Evolutionary conservation across 192 early-diverging fungal species (phyloP).

Genomic region (Backusella australiensis): DNA sequence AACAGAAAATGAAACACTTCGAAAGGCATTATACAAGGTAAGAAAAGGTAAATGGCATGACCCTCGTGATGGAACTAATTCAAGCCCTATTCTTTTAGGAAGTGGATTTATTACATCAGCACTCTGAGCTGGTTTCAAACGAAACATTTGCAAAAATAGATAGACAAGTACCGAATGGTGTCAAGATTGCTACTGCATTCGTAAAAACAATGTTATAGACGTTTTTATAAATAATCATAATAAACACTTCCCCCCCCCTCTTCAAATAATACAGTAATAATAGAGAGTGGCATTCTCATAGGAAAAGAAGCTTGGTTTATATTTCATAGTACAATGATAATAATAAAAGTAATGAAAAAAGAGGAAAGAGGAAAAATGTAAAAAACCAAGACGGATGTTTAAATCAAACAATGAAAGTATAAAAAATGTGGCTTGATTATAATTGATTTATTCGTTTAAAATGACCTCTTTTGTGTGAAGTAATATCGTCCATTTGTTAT

Average conservation of each 20-base stretch:
- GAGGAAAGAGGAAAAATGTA: too few species aligned
- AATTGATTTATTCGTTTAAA: too few species aligned
- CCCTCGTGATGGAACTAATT: neutral
- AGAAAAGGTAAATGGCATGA: neutral
- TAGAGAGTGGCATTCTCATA: too few species aligned
- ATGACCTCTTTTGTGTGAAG: too few species aligned
- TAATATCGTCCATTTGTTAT: too few species aligned
- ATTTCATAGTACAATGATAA: too few species aligned
- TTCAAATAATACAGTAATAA: neutral
- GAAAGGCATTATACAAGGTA: conserved; percentile 55
- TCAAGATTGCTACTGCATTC: conserved; percentile 49
- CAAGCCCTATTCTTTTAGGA: conserved; percentile 38
- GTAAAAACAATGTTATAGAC: conserved; percentile 62
- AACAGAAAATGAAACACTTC: conserved; percentile 56
- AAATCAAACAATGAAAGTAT: too few species aligned
- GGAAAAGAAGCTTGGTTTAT: too few species aligned
- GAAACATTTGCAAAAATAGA: conserved; percentile 51
- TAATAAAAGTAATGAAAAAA: too few species aligned
- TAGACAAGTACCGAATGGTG: conserved; percentile 50
- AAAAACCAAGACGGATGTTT: too few species aligned
- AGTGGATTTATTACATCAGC: conserved; percentile 40
- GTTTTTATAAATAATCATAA: neutral
- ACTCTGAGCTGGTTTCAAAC: conserved; percentile 43
- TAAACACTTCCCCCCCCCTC: neutral
- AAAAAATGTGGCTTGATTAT: too few species aligned